Percentiles rank a stretch among this genome's conserved stretches.
Conservation (phyloP, 208 protist genomes). For the Crithidia thermophila region DNA sequence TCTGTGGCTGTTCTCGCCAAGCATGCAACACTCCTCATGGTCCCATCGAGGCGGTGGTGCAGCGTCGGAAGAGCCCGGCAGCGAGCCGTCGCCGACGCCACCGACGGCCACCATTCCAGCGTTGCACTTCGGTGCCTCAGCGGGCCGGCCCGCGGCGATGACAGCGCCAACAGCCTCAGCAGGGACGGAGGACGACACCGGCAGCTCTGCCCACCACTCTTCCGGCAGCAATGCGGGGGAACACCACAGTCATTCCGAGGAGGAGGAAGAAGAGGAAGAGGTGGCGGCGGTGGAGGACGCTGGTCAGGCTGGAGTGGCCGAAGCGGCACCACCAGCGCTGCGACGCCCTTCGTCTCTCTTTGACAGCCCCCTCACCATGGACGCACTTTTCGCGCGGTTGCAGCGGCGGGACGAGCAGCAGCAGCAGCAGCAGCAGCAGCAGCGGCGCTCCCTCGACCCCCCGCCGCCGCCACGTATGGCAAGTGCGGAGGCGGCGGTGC, state of each 20-base stretch:
- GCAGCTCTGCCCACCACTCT: not conserved
- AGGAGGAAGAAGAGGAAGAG: not conserved
- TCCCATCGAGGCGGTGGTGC: not conserved
- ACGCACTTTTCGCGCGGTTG: constrained; percentile 23
- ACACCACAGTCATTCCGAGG: not conserved
- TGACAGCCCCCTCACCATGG: constrained; percentile 23
- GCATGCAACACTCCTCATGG: not conserved
- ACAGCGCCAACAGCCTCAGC: not conserved
- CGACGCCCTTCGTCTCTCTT: constrained; percentile 26
- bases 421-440: not conserved
- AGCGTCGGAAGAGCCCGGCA: not conserved
- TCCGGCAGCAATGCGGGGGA: not conserved
- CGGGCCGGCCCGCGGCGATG: not conserved
- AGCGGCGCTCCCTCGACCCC: not conserved
- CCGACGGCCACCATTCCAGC: constrained; percentile 1
- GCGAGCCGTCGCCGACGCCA: not conserved
- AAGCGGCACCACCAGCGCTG: constrained; percentile 14
- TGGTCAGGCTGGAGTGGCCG: not conserved
- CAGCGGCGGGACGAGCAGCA: constrained; percentile 8
- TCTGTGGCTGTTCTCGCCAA: too few relatives aligned
- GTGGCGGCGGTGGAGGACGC: not conserved
- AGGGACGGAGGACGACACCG: not conserved
- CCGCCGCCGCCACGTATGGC: not conserved
- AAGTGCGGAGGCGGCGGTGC: not conserved
- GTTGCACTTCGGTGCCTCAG: not conserved